Evolutionary conservation across 192 early-diverging fungal genomes (phyloP).

Genomic region (Linnemannia hyalina): DNA sequence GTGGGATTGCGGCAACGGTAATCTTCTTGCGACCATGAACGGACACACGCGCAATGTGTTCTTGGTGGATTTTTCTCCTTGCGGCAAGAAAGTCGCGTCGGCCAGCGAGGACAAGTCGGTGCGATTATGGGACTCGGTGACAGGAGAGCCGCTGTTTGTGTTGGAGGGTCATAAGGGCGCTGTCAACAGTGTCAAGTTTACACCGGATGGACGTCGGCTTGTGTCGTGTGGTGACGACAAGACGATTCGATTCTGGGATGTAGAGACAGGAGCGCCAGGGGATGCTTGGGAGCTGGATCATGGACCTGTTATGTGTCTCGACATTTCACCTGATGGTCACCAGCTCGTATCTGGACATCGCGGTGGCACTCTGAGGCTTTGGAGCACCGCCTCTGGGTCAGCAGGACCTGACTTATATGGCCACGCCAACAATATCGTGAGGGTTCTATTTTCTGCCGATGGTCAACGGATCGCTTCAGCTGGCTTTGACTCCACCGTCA

Average conservation of each 20-base stretch:
- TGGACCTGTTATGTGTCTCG: background rate
- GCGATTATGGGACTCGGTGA: background rate
- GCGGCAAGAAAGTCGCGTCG: background rate
- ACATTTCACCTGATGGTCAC: background rate
- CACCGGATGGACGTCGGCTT: background rate
- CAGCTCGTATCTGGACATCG: background rate
- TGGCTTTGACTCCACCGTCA: background rate
- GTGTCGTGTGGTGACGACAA: background rate
- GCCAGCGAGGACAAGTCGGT: background rate
- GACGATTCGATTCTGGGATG: conserved; percentile 8
- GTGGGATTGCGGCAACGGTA: background rate
- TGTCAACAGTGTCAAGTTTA: background rate
- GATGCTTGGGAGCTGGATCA: background rate
- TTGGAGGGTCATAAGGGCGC: background rate
- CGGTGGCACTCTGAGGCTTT: background rate
- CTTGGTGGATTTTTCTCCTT: background rate
- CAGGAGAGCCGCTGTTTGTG: background rate
- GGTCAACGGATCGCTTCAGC: conserved; percentile 10
- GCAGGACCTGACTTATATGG: background rate
- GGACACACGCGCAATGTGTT: background rate
- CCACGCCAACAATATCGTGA: background rate
- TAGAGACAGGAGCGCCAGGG: background rate
- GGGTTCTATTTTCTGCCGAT: background rate
- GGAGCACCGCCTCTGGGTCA: background rate
- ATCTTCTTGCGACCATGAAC: background rate